These are phyloP conservation scores for Metarhizium sp. DNA, from an alignment of 2,329 filamentous ascomycete species.

Conservation along the genomic window DNA sequence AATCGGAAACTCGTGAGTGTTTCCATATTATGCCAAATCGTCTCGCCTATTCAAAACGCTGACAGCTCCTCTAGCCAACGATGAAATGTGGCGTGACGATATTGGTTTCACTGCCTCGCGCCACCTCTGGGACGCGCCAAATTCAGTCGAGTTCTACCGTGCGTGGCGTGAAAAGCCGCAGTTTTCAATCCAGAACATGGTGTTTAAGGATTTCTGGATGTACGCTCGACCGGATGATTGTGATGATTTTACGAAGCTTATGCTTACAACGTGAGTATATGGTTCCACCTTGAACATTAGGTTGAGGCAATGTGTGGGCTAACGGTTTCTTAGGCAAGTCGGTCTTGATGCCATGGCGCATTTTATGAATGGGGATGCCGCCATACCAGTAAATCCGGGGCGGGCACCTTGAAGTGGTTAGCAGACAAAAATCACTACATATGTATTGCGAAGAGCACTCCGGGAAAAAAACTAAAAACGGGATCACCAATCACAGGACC, in stretches of 20 bases:
- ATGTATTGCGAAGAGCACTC: too few species aligned
- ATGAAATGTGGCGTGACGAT: conserved; percentile 6
- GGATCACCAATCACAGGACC: too few species aligned
- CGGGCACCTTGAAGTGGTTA: not conserved
- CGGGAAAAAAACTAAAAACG: too few species aligned
- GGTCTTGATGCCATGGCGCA: conserved; percentile 26
- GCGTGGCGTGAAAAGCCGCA: conserved; percentile 35
- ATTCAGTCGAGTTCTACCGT: conserved; percentile 30
- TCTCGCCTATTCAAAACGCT: not conserved
- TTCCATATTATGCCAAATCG: not conserved
- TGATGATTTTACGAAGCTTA: conserved; percentile 29
- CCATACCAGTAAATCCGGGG: conserved; percentile 8
- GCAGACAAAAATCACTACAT: too few species aligned
- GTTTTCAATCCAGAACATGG: conserved; percentile 23
- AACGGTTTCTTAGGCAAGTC: conserved; percentile 18
- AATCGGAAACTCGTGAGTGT: conserved; percentile 20
- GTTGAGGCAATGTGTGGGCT: not conserved
- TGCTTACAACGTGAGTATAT: conserved; percentile 26
- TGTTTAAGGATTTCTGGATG: conserved; percentile 27
- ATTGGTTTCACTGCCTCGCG: conserved; percentile 27
- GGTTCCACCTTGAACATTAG: not conserved
- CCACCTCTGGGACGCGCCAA: conserved; percentile 32
- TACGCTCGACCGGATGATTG: conserved; percentile 26
- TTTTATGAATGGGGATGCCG: conserved; percentile 22
- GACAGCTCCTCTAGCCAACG: conserved; percentile 3